A percentile compares a stretch with the other conserved stretches of the same genome.
Evolutionary conservation across 2,329 filamentous ascomycete genomes (phyloP).

Genomic region (Cladosporium sp.): DNA sequence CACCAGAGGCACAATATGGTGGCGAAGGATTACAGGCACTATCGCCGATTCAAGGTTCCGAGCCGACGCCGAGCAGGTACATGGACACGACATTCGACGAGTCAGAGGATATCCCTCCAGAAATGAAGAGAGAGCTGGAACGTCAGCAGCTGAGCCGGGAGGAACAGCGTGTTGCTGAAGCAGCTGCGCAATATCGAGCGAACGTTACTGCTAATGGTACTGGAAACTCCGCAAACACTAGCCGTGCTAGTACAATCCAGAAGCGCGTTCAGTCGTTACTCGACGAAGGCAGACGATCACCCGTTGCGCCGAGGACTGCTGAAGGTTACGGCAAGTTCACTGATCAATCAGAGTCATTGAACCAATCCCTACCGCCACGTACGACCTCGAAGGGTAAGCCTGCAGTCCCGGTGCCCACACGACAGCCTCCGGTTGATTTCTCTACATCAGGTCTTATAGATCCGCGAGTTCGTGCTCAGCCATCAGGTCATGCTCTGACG

Average conservation of each 20-base stretch:
- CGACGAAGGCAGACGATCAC: slow-evolving; percentile 64
- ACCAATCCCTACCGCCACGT: neutral
- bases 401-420: neutral
- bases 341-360: slow-evolving; percentile 36
- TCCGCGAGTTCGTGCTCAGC: slow-evolving; percentile 6
- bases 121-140: slow-evolving; percentile 87
- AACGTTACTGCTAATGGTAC: slow-evolving; percentile 63
- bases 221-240: slow-evolving; percentile 49
- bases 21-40: slow-evolving; percentile 30
- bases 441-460: slow-evolving; percentile 1
- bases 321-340: slow-evolving; percentile 89
- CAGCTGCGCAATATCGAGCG: slow-evolving; percentile 81
- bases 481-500: slow-evolving; percentile 6
- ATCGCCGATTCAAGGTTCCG: slow-evolving; percentile 72
- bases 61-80: slow-evolving; percentile 59
- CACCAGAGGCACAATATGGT: neutral
- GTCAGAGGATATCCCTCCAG: slow-evolving; percentile 70
- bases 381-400: slow-evolving; percentile 1
- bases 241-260: slow-evolving; percentile 79
- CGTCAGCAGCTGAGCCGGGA: slow-evolving; percentile 76
- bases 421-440: neutral
- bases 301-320: slow-evolving; percentile 61
- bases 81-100: slow-evolving; percentile 51
- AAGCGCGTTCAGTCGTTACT: slow-evolving; percentile 83
- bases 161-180: slow-evolving; percentile 82